These are phyloP conservation scores for Gymnopus androsaceus DNA, from an alignment of 1,284 basidiomycete genomes.

Conservation along the genomic window DNA sequence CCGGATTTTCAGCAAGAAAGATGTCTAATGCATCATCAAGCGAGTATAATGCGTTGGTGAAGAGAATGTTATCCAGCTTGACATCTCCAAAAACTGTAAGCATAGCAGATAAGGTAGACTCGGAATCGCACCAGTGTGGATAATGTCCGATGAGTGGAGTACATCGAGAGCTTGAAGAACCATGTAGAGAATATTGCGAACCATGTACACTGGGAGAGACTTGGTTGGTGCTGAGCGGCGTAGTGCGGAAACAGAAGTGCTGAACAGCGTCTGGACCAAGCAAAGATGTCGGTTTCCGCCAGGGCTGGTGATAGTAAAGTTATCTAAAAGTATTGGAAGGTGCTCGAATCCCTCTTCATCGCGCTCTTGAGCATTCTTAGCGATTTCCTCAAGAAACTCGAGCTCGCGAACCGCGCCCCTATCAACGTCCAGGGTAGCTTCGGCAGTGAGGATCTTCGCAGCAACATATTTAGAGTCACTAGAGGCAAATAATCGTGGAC, in stretches of 20 bases:
- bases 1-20: constrained; percentile 1
- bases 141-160: constrained; percentile 8
- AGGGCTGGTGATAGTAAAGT: constrained; percentile 2
- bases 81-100: constrained; percentile 1
- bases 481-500: neutral
- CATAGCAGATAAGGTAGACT: neutral
- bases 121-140: constrained; percentile 9
- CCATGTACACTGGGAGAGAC: constrained; percentile 11
- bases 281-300: constrained; percentile 10
- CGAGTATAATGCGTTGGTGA: neutral
- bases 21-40: neutral
- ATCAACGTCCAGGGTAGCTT: constrained; percentile 8
- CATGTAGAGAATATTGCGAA: constrained; percentile 9
- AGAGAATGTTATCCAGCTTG: constrained; percentile 13
- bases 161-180: constrained; percentile 3
- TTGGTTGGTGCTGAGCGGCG: constrained; percentile 15
- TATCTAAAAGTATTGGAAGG: neutral
- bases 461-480: neutral
- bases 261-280: constrained; percentile 2
- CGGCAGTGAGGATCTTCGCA: constrained; percentile 4
- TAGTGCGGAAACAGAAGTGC: constrained; percentile 11
- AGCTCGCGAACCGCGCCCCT: neutral
- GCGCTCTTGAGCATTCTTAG: neutral
- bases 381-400: constrained; percentile 3
- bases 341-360: neutral